Evolutionary conservation across 1,284 basidiomycete species (phyloP), one percentile per base, ranked within the genome.

Genomic region (Stygiomarasmius scandens): DNA sequence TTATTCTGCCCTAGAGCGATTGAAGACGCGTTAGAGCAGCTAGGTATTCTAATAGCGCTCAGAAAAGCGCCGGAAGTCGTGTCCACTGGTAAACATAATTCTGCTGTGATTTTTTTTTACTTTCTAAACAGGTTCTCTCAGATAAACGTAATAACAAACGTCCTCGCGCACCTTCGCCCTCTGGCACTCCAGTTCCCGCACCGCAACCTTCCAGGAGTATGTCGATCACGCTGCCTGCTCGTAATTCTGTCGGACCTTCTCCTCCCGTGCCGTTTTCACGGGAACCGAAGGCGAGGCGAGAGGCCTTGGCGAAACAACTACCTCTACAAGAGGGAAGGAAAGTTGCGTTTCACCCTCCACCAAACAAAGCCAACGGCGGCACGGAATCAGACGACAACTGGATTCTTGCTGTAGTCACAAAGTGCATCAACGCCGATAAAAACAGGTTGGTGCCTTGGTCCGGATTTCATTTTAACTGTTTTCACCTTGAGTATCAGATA

Each of bases 401-500:
- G 90, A 93, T 93, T 58, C 72, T 93, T 54, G 91, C 90, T 2
- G 80, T 89, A 2, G 82, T 93, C 22, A 88, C 82, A 2, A 84
- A 78, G 64, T 87, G 83, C 65, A 81, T 89, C 41, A 84, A 84
- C 58, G 79, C 83, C 55, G 87, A 89, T 61, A 89, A 87, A 68
- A 84, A 87, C 64, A 77, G 84, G 85, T 84, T 63, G 27, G 73
- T 66, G 16, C 44, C 2, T 27, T 4, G 44, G 10, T 55, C 19
- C 55, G 27, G 27, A 22, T 32, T n/a, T 14, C 27, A 19, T 48
- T 9, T 55, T n/a, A 16, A 45, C 57, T 55, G 43, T 52, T 48
- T 38, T 29, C 56, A 61, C 63, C 54, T 41, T 47, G 16, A 19
- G 5, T 25, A 10, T 14, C 56, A 91, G 89, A 60, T 93, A 92